These are phyloP conservation scores for Cyclostephanos invisitatus DNA, from an alignment of 108 stramenopile genomes.

Conservation along the genomic window DNA sequence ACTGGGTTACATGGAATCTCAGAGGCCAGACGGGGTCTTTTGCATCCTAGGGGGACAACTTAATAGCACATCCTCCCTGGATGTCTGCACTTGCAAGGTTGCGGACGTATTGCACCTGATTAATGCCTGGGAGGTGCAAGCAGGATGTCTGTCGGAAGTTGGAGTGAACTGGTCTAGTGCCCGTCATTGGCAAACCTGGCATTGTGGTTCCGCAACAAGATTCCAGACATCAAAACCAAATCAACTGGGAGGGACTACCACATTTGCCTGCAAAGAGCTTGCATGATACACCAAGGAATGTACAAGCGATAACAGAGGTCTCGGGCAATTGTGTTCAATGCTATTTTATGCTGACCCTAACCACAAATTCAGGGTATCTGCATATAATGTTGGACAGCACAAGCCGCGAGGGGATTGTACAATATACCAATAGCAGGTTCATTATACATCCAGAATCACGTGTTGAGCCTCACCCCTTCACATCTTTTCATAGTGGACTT, in stretches of 20 bases:
- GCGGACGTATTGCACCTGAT: neutral
- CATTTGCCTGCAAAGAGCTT: too few relatives aligned
- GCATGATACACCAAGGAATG: too few relatives aligned
- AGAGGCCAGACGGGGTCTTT: neutral
- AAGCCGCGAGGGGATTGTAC: neutral
- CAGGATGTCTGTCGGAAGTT: neutral
- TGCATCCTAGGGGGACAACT: neutral
- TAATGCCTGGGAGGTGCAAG: neutral
- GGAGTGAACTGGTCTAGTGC: neutral
- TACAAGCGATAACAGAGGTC: neutral
- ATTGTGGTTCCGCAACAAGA: neutral
- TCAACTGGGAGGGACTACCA: too few relatives aligned
- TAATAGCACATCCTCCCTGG: neutral
- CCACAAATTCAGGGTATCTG: neutral
- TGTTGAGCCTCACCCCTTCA: neutral
- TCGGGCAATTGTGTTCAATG: neutral
- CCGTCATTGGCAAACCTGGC: neutral
- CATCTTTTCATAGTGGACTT: neutral
- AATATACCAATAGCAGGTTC: neutral
- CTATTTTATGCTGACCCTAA: neutral
- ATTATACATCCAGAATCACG: neutral
- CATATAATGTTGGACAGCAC: neutral
- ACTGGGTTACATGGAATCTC: neutral
- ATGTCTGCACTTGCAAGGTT: neutral
- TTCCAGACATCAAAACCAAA: neutral